phyloP scores from a whole-genome alignment of 1,139 yeast genomes.

The Ogataea hybrid region DNA sequence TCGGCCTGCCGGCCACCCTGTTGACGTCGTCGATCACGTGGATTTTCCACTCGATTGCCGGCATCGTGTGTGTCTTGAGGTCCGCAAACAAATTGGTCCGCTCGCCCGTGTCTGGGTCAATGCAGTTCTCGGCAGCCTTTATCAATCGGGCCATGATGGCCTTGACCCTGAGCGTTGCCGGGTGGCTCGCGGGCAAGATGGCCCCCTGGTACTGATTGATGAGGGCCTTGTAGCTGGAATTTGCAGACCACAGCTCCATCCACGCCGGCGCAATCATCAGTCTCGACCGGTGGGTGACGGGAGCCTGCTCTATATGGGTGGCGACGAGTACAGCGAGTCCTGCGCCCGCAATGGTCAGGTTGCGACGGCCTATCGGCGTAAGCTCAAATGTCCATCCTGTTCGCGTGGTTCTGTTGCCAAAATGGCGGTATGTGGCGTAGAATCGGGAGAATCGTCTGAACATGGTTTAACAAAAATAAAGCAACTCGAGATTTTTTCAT shows the following conservation, averaged over 20 bases:
- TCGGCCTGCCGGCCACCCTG: slow-evolving; percentile 34
- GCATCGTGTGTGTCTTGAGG: slow-evolving; percentile 23
- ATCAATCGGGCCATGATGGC: slow-evolving; percentile 64
- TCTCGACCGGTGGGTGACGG: slow-evolving; percentile 72
- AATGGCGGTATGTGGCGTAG: slow-evolving; percentile 26
- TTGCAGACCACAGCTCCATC: slow-evolving; percentile 68
- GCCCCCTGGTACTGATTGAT: slow-evolving; percentile 44
- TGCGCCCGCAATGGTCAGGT: slow-evolving; percentile 19
- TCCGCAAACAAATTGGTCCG: slow-evolving; percentile 25
- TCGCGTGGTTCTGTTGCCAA: slow-evolving; percentile 19
- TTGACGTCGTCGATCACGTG: slow-evolving; percentile 73
- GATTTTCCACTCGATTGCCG: slow-evolving; percentile 66
- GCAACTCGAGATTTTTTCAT: background rate
- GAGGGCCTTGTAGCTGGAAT: slow-evolving; percentile 61
- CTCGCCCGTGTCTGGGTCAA: slow-evolving; percentile 33
- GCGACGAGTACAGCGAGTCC: slow-evolving; percentile 48
- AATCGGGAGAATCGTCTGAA: slow-evolving; percentile 5
- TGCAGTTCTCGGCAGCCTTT: slow-evolving; percentile 48
- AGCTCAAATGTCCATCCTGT: slow-evolving; percentile 11
- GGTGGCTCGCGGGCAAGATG: slow-evolving; percentile 53
- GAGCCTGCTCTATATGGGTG: slow-evolving; percentile 75
- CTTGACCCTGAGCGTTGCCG: slow-evolving; percentile 53
- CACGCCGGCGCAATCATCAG: slow-evolving; percentile 72
- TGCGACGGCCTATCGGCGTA: slow-evolving; percentile 15
- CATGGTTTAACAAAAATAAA: slow-evolving; percentile 2